Evolutionary conservation across 768 basidiomycete genomes (phyloP).

Genomic region (Hebeloma cylindrosporum): DNA sequence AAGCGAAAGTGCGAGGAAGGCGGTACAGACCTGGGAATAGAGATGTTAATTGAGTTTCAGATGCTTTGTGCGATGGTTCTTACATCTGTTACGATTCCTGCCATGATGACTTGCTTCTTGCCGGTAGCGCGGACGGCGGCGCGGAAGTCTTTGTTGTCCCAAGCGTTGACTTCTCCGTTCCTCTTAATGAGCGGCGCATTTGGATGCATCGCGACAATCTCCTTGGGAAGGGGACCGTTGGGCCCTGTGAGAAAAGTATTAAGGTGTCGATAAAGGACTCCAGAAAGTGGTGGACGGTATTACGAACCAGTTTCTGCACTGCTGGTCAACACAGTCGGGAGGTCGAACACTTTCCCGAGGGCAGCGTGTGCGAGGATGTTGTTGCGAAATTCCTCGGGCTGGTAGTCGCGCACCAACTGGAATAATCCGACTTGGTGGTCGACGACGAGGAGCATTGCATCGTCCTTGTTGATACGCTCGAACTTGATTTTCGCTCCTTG

Average conservation of each 20-base stretch:
- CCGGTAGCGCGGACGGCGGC: constrained; percentile 47
- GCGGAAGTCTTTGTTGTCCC: constrained; percentile 51
- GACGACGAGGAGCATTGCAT: constrained; percentile 43
- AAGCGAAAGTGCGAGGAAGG: constrained; percentile 49
- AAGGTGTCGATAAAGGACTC: neutral
- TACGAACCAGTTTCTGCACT: constrained; percentile 41
- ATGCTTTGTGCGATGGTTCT: constrained; percentile 12
- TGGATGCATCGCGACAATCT: constrained; percentile 46
- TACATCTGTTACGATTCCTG: constrained; percentile 51
- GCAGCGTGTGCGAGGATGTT: constrained; percentile 49
- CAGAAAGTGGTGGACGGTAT: neutral
- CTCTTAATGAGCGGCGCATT: constrained; percentile 45
- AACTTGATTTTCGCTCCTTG: constrained; percentile 5
- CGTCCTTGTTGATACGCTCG: constrained; percentile 41
- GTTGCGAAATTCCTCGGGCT: constrained; percentile 39
- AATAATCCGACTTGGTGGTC: constrained; percentile 52
- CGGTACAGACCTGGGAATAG: constrained; percentile 42
- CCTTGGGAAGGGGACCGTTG: constrained; percentile 47
- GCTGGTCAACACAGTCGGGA: constrained; percentile 47
- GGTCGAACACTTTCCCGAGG: constrained; percentile 43
- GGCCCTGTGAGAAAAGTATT: constrained; percentile 32
- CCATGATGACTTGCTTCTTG: constrained; percentile 50
- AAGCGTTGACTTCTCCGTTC: constrained; percentile 50
- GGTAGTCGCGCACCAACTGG: constrained; percentile 43
- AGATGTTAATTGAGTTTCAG: neutral